Evolutionary conservation across 805 yeast species (phyloP).

Genomic region (Candida loeiensis): DNA sequence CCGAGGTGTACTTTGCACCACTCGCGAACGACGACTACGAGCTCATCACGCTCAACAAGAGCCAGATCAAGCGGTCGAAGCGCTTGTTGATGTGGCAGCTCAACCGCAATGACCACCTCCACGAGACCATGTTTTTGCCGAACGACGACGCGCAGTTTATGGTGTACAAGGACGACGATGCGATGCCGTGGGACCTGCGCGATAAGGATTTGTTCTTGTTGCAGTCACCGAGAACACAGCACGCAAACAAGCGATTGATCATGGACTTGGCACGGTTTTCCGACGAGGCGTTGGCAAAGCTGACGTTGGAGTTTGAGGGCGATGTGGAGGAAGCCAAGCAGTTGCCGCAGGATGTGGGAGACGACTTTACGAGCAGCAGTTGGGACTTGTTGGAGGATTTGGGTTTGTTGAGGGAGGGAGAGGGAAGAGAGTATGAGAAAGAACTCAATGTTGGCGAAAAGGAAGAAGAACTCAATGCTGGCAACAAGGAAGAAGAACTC

Average conservation of each 20-base stretch:
- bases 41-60: conserved; percentile 25
- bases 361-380: conserved; percentile 10
- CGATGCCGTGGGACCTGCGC: conserved; percentile 28
- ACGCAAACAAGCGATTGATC: conserved; percentile 5
- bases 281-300: conserved; percentile 14
- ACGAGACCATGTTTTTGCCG: conserved; percentile 18
- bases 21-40: conserved; percentile 26
- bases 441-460: no score
- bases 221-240: background rate
- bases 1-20: conserved; percentile 35
- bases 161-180: conserved; percentile 30
- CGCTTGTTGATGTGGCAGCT: conserved; percentile 38
- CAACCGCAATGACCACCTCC: conserved; percentile 28
- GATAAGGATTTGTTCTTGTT: conserved; percentile 9
- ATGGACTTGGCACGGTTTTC: conserved; percentile 14
- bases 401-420: conserved; percentile 12
- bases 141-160: conserved; percentile 12
- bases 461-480: no score
- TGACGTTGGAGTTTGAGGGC: conserved; percentile 11
- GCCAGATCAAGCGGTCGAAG: conserved; percentile 33
- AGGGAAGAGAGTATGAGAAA: conserved; percentile 1
- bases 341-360: conserved; percentile 9
- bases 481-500: no score
- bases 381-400: conserved; percentile 18
- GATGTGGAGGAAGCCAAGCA: conserved; percentile 16